Evolutionary conservation across 78 protist genomes (phyloP).

Genomic region (Dictyostelium firmibasis): DNA sequence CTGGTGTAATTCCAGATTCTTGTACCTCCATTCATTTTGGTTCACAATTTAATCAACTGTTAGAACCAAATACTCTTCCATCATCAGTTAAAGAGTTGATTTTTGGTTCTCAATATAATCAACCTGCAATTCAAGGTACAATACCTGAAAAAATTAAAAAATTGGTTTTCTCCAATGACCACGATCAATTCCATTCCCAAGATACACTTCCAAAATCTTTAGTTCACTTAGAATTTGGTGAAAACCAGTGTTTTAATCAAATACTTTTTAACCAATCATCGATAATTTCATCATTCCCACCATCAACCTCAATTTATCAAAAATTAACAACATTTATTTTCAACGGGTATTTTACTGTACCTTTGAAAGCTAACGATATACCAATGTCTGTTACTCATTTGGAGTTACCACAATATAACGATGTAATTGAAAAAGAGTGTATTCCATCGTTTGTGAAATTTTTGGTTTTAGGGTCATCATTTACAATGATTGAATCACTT

Average conservation of each 20-base stretch:
- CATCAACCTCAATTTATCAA: neutral
- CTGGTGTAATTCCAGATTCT: neutral
- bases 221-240: neutral
- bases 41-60: neutral
- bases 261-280: neutral
- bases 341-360: neutral
- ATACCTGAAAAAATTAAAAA: neutral
- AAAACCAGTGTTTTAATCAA: neutral
- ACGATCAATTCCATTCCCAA: neutral
- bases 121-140: neutral
- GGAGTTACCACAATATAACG: neutral
- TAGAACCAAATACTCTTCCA: neutral
- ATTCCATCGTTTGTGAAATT: neutral
- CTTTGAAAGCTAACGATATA: neutral
- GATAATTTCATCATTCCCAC: neutral
- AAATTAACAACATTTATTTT: neutral
- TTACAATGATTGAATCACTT: neutral
- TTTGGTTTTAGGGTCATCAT: neutral
- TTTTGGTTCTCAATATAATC: constrained; percentile 13
- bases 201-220: neutral
- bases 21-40: neutral
- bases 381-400: neutral
- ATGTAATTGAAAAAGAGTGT: neutral
- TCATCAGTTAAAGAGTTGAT: neutral
- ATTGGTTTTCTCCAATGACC: neutral